These are phyloP conservation scores for Bolboschoenoplectus hybrid DNA, from an alignment of 202 grass and related monocot genomes.

Conservation along the genomic window DNA sequence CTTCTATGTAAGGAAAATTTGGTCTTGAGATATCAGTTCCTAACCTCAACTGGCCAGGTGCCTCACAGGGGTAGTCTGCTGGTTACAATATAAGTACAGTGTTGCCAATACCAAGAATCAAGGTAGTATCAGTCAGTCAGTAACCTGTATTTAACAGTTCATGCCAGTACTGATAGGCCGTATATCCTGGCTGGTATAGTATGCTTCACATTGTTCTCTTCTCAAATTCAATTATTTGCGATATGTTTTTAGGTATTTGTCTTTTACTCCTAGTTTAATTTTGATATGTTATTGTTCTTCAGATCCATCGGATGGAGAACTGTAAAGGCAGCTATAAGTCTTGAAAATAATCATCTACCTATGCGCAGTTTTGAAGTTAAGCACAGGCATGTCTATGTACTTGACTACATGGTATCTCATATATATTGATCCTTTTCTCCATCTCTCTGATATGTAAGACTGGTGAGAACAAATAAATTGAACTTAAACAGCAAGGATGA, in stretches of 20 bases:
- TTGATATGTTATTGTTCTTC: conserved; percentile 13
- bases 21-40: background rate
- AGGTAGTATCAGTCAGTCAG: too few species aligned
- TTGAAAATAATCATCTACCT: conserved; percentile 41
- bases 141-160: background rate
- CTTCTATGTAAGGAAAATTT: background rate
- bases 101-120: background rate
- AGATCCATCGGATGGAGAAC: conserved; percentile 33
- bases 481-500: conserved; percentile 3
- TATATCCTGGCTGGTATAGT: background rate
- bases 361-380: conserved; percentile 60
- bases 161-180: too few species aligned
- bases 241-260: background rate
- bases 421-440: conserved; percentile 10
- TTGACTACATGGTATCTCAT: conserved; percentile 31
- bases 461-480: background rate
- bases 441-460: background rate
- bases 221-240: background rate
- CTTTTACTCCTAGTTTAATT: background rate
- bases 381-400: conserved; percentile 46
- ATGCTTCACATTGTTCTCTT: background rate
- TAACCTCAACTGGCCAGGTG: background rate
- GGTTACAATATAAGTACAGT: conserved; percentile 5
- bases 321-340: conserved; percentile 25
- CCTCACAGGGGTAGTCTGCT: background rate